Conservation (phyloP, 2,329 filamentous ascomycete species). For the Aureobasidium sp. region DNA sequence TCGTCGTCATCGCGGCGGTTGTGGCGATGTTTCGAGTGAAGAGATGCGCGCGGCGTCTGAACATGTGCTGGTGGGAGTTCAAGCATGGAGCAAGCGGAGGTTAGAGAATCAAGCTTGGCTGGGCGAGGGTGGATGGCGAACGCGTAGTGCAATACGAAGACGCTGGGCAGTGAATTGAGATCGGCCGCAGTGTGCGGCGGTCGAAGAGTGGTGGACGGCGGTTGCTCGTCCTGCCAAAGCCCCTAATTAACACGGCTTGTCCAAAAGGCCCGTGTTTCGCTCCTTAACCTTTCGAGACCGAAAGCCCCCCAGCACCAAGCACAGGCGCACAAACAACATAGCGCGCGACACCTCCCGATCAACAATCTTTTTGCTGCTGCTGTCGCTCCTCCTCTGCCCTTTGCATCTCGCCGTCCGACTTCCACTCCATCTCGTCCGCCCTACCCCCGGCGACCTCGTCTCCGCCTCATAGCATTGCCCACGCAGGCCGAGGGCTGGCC, state of each 20-base stretch:
- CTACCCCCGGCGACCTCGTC: neutral
- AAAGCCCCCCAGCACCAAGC: neutral
- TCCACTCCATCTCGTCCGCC: neutral
- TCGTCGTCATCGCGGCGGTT: slow-evolving; percentile 9
- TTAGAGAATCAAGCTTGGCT: neutral
- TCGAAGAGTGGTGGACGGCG: neutral
- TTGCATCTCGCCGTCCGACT: neutral
- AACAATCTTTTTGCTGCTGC: slow-evolving; percentile 14
- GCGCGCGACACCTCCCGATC: slow-evolving; percentile 13
- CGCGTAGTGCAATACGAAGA: neutral
- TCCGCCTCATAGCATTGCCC: neutral
- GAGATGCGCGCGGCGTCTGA: neutral
- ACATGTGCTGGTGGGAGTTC: neutral
- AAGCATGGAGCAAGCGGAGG: neutral
- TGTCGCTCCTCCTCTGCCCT: neutral
- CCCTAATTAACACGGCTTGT: slow-evolving; percentile 5
- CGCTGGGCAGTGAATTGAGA: neutral
- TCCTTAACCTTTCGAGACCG: slow-evolving; percentile 2
- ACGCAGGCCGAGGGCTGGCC: slow-evolving; percentile 15
- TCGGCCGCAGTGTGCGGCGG: neutral
- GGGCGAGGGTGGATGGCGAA: neutral
- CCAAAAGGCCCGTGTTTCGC: slow-evolving; percentile 1
- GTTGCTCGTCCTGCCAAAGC: neutral
- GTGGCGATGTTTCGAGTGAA: slow-evolving; percentile 2
- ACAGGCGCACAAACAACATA: slow-evolving; percentile 9